Evolutionary conservation across 305 asterid species (phyloP).

Genomic region (Striga hermonthica): DNA sequence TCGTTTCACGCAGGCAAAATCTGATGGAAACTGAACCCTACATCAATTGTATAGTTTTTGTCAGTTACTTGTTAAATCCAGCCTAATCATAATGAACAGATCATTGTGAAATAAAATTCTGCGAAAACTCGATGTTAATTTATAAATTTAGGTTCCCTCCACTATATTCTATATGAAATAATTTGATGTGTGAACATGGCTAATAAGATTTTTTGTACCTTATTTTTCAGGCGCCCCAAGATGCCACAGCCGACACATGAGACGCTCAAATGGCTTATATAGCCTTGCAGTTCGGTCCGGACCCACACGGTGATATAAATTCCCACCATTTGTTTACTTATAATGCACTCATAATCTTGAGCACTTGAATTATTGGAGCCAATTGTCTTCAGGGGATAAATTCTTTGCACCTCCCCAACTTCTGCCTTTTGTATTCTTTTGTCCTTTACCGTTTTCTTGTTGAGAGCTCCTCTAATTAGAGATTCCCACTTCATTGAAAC

Average conservation of each 20-base stretch:
- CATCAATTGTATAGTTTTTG: slow-evolving; percentile 21
- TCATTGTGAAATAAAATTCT: not conserved
- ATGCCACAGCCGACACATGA: slow-evolving; percentile 63
- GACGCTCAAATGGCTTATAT: slow-evolving; percentile 43
- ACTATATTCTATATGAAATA: slow-evolving; percentile 6
- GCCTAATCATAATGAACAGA: slow-evolving; percentile 3
- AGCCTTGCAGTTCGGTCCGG: slow-evolving; percentile 37
- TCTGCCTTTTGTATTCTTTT: slow-evolving; percentile 40
- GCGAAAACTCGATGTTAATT: not conserved
- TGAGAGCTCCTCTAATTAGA: slow-evolving; percentile 47
- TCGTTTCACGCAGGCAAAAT: slow-evolving; percentile 51
- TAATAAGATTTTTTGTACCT: slow-evolving; percentile 37
- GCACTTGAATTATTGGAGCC: slow-evolving; percentile 32
- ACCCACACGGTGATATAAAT: slow-evolving; percentile 59
- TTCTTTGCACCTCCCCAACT: slow-evolving; percentile 41
- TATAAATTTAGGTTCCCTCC: not conserved
- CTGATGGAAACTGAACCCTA: slow-evolving; percentile 75
- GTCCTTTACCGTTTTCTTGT: slow-evolving; percentile 36
- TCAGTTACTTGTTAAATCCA: slow-evolving; percentile 20
- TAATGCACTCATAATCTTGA: slow-evolving; percentile 46
- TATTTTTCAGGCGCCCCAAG: slow-evolving; percentile 63
- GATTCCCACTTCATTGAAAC: slow-evolving; percentile 54
- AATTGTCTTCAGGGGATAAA: slow-evolving; percentile 37
- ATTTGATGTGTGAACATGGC: not conserved
- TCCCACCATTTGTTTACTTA: slow-evolving; percentile 66